phyloP scores from a whole-genome alignment of 306 rosid genomes.

The Datisca glomerata region DNA sequence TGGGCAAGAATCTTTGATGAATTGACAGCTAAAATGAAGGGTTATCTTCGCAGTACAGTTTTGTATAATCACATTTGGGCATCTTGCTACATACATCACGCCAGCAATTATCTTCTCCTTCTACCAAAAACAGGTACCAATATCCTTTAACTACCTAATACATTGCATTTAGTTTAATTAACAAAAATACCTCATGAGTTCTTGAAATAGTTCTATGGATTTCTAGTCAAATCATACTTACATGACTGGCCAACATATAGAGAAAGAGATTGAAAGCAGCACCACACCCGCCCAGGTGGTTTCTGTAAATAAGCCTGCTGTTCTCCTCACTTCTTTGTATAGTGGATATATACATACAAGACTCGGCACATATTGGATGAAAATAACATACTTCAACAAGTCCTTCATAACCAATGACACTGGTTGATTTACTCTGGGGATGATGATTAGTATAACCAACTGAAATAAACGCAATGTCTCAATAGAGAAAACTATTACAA shows the following conservation, averaged over 20 bases:
- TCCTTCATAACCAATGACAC: slow-evolving; percentile 28
- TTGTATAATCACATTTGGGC: neutral
- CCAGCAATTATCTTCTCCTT: slow-evolving; percentile 56
- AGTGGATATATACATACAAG: slow-evolving; percentile 44
- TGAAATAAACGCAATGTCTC: no score
- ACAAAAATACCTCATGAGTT: neutral
- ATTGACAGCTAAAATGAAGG: accelerated
- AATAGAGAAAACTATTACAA: no score
- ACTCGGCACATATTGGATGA: slow-evolving; percentile 66
- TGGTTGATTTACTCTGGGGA: slow-evolving; percentile 9
- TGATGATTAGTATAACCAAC: slow-evolving; percentile 7
- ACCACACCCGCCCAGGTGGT: slow-evolving; percentile 87
- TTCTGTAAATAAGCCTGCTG: slow-evolving; percentile 73
- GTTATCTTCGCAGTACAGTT: slow-evolving; percentile 17
- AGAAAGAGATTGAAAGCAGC: slow-evolving; percentile 82
- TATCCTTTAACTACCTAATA: slow-evolving; percentile 68
- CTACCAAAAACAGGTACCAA: slow-evolving; percentile 71
- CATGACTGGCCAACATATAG: slow-evolving; percentile 85
- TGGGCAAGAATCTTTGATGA: slow-evolving; percentile 22
- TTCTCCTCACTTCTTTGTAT: slow-evolving; percentile 56
- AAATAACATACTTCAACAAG: slow-evolving; percentile 28
- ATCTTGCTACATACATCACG: neutral
- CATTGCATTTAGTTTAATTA: slow-evolving; percentile 9
- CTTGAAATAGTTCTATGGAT: slow-evolving; percentile 10
- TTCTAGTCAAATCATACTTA: slow-evolving; percentile 42